phyloP scores from a whole-genome alignment of 2,329 filamentous ascomycete genomes.

The Gyromitra esculenta region DNA sequence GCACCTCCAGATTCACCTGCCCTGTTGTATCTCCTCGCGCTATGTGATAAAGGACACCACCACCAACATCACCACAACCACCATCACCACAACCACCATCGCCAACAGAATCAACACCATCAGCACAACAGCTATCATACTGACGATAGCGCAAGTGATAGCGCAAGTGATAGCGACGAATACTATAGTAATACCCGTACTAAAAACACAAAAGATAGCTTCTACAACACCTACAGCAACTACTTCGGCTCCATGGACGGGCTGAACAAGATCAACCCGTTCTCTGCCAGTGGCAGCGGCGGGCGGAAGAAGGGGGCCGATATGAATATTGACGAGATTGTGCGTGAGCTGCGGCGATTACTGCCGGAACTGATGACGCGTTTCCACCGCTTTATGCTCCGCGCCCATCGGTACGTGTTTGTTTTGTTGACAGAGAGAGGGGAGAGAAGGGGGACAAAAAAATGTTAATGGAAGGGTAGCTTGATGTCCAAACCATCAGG shows the following conservation, averaged over 20 bases:
- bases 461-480: conserved; percentile 59
- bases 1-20: conserved; percentile 42
- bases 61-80: conserved; percentile 8
- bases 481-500: conserved; percentile 74
- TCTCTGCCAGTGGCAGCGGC: conserved; percentile 14
- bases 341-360: conserved; percentile 23
- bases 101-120: conserved; percentile 5
- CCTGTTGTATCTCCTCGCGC: conserved; percentile 46
- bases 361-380: conserved; percentile 39
- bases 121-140: conserved; percentile 18
- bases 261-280: conserved; percentile 34
- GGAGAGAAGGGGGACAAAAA: too few relatives aligned
- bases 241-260: conserved; percentile 33
- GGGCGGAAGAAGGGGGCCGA: conserved; percentile 17
- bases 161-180: background rate
- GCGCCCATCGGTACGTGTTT: conserved; percentile 37
- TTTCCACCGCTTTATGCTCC: conserved; percentile 42
- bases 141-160: conserved; percentile 9
- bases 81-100: conserved; percentile 7
- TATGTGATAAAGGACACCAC: conserved; percentile 29
- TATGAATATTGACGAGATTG: conserved; percentile 38
- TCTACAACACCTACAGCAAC: conserved; percentile 36
- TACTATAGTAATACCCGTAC: conserved; percentile 18
- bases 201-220: conserved; percentile 17
- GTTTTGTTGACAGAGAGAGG: background rate